These are phyloP conservation scores for Berkeleyomyces rouxiae DNA, from an alignment of 2,329 filamentous ascomycete species.

Conservation along the genomic window DNA sequence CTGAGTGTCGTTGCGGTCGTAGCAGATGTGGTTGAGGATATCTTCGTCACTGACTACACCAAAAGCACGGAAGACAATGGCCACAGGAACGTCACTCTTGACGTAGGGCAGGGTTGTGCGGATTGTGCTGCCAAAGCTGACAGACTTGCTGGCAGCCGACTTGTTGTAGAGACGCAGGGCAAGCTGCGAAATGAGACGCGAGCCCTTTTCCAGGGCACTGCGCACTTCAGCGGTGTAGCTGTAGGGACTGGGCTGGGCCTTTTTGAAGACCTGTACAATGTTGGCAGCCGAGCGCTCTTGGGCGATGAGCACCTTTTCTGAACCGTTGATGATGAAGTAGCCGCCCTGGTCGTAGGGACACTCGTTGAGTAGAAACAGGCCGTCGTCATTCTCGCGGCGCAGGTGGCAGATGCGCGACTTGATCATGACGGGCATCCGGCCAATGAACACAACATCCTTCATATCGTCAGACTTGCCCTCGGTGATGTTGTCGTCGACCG, in stretches of 20 bases:
- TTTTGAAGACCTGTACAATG: slow-evolving; percentile 98
- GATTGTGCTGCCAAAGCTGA: slow-evolving; percentile 72
- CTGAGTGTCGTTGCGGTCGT: slow-evolving; percentile 83
- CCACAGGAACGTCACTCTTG: slow-evolving; percentile 83
- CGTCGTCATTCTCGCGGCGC: slow-evolving; percentile 65
- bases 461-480: slow-evolving; percentile 33
- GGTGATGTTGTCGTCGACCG: slow-evolving; percentile 26
- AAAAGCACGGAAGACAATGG: slow-evolving; percentile 85
- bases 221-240: slow-evolving; percentile 91
- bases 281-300: slow-evolving; percentile 96
- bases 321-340: slow-evolving; percentile 98
- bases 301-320: slow-evolving; percentile 94
- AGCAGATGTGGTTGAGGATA: slow-evolving; percentile 94
- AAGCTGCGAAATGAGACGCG: slow-evolving; percentile 81
- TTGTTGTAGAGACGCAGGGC: slow-evolving; percentile 81
- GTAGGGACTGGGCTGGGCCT: slow-evolving; percentile 79
- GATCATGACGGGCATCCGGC: slow-evolving; percentile 93
- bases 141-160: slow-evolving; percentile 54
- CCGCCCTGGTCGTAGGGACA: slow-evolving; percentile 97
- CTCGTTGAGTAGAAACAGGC: slow-evolving; percentile 82
- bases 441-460: slow-evolving; percentile 69
- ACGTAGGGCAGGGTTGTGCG: slow-evolving; percentile 86
- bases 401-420: slow-evolving; percentile 93
- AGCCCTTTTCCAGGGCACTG: slow-evolving; percentile 91
- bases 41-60: slow-evolving; percentile 96